A percentile compares a stretch with the other conserved stretches of the same genome.
Conservation (phyloP, 306 rosid genomes). For the Rosa chinensis region DNA sequence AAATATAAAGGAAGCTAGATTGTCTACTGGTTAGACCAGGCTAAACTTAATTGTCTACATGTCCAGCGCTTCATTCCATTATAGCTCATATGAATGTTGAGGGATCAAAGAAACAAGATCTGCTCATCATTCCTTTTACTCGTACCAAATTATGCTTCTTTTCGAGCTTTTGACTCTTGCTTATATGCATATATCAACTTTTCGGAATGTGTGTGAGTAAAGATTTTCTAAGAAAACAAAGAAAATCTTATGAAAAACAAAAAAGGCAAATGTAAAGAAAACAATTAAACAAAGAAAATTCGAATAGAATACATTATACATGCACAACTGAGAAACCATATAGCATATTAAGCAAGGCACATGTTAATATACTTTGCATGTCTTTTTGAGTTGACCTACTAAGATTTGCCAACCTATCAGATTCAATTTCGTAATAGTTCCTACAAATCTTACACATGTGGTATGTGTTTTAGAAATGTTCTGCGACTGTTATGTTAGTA, state of each 20-base stretch:
- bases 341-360: neutral
- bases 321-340: neutral
- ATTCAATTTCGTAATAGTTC: neutral
- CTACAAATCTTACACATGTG: neutral
- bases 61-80: neutral
- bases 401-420: neutral
- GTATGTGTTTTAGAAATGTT: too few relatives aligned
- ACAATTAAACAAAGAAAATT: neutral
- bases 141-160: neutral
- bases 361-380: neutral
- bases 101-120: neutral
- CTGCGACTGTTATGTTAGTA: neutral
- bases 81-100: neutral
- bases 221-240: too few relatives aligned
- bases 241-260: neutral
- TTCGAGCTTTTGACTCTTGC: neutral
- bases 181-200: neutral
- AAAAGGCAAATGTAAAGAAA: neutral
- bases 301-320: neutral
- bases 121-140: neutral
- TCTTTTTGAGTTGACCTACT: neutral
- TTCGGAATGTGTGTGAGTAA: neutral
- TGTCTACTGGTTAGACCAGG: neutral
- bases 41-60: neutral
- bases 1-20: neutral